These are phyloP conservation scores for Trypanosoma lewisi DNA, from an alignment of 208 protist species.

Conservation along the genomic window DNA sequence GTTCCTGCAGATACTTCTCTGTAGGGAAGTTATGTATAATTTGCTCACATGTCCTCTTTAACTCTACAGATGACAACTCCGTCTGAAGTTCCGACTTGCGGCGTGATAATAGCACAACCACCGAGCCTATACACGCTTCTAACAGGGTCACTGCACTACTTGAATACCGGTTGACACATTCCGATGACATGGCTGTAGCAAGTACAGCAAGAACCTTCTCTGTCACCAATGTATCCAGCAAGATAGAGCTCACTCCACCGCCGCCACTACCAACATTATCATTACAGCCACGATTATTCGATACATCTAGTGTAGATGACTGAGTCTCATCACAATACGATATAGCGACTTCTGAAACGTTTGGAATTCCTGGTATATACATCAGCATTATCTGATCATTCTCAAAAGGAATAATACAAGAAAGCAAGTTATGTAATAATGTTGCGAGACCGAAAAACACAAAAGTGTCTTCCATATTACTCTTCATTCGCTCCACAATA, in stretches of 20 bases:
- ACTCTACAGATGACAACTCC: background rate
- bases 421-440: slow-evolving; percentile 30
- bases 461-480: slow-evolving; percentile 32
- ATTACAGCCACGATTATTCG: background rate
- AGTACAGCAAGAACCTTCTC: slow-evolving; percentile 8
- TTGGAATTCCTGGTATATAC: background rate
- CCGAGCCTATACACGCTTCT: slow-evolving; percentile 32
- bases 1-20: background rate
- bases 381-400: background rate
- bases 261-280: background rate
- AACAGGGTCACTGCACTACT: slow-evolving; percentile 35
- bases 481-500: slow-evolving; percentile 37
- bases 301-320: background rate
- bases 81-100: slow-evolving; percentile 3
- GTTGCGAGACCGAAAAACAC: slow-evolving; percentile 25
- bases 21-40: slow-evolving; percentile 21
- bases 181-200: background rate
- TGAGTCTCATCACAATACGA: background rate
- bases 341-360: background rate
- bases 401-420: background rate
- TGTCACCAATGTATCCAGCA: slow-evolving; percentile 2
- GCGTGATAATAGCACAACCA: slow-evolving; percentile 39
- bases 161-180: slow-evolving; percentile 26
- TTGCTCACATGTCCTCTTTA: slow-evolving; percentile 7
- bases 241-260: too few relatives aligned